These are phyloP conservation scores for Tubosaeta sp. DNA, from an alignment of 768 basidiomycete species.

Conservation along the genomic window DNA sequence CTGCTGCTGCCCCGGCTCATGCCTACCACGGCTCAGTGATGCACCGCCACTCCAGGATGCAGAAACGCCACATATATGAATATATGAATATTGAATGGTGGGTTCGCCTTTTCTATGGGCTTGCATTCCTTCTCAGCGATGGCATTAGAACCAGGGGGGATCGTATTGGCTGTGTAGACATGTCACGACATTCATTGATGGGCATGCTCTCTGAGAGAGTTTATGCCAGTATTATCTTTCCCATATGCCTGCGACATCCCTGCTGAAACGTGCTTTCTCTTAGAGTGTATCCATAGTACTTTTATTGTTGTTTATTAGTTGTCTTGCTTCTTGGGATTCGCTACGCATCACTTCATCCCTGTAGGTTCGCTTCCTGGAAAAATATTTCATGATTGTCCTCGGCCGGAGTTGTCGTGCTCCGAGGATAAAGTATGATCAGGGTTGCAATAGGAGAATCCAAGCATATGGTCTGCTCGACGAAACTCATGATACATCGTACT, in stretches of 20 bases:
- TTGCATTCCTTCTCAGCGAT: not conserved
- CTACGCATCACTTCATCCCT: not conserved
- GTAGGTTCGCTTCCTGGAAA: not conserved
- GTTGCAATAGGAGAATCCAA: not conserved
- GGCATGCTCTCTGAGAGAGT: not conserved
- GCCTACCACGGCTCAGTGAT: not conserved
- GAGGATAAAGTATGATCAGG: not conserved
- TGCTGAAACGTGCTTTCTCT: too few species aligned
- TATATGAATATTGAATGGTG: not conserved
- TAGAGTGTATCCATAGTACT: not conserved
- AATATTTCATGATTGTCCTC: too few species aligned
- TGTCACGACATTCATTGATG: not conserved
- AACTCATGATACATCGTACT: not conserved
- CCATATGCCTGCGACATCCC: too few species aligned
- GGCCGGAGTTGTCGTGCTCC: not conserved
- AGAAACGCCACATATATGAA: not conserved
- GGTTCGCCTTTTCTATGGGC: not conserved
- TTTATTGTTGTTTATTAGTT: not conserved
- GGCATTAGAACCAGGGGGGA: not conserved
- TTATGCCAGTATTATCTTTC: not conserved
- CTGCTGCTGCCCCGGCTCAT: slow-evolving; percentile 2
- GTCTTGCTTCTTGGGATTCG: not conserved
- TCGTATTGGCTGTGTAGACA: not conserved
- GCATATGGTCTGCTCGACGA: not conserved
- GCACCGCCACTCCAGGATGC: not conserved